These are phyloP conservation scores for Solanum ossicruentum DNA, from an alignment of 257 asterid species.

Conservation along the genomic window DNA sequence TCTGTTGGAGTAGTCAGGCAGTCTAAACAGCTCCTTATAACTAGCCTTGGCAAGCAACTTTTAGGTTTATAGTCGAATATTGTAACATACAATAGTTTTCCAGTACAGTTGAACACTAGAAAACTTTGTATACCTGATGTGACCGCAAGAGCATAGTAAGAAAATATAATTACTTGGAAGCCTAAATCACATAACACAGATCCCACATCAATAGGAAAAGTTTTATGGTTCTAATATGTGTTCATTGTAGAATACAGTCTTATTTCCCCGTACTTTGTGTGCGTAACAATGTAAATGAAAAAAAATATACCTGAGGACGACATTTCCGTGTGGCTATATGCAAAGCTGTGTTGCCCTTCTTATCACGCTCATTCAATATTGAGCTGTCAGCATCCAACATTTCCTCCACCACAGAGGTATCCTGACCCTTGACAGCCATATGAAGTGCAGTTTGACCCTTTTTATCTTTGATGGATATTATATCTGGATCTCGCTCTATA, in stretches of 20 bases:
- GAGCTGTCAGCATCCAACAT: conserved; percentile 65
- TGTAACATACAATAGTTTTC: neutral
- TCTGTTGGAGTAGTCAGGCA: neutral
- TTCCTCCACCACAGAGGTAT: conserved; percentile 60
- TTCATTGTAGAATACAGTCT: neutral
- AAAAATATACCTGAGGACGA: conserved; percentile 66
- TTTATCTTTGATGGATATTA: conserved; percentile 70
- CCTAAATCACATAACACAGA: neutral
- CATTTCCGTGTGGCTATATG: conserved; percentile 87
- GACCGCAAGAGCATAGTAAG: neutral
- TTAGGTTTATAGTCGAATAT: neutral
- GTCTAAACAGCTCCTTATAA: neutral
- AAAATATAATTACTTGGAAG: neutral
- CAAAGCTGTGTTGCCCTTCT: conserved; percentile 85
- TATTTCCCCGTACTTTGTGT: neutral
- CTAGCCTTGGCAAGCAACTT: neutral
- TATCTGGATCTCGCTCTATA: conserved; percentile 59
- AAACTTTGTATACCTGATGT: neutral
- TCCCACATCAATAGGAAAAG: neutral
- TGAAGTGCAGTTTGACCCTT: conserved; percentile 98
- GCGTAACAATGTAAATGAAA: neutral
- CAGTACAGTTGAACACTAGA: neutral
- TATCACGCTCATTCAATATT: conserved; percentile 74
- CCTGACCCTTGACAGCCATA: conserved; percentile 98
- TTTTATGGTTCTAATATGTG: neutral